A percentile compares a stretch with the other conserved stretches of the same genome.
These are phyloP conservation scores for Aspergillus bertholletiae DNA, from an alignment of 495 filamentous ascomycete genomes.

Conservation along the genomic window DNA sequence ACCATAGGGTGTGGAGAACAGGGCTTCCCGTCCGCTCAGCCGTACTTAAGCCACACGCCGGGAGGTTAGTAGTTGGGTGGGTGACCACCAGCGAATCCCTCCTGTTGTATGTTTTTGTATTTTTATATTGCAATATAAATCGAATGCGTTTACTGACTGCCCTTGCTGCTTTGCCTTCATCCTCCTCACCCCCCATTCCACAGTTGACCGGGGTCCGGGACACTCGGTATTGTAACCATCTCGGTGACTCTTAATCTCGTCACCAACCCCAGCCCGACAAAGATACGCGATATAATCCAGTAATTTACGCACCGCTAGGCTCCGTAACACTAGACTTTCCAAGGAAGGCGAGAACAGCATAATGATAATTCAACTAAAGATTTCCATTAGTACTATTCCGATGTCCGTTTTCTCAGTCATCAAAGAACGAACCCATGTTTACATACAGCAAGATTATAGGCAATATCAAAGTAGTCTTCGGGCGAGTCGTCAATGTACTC, in stretches of 20 bases:
- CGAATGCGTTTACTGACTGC: no score
- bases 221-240: conserved; percentile 5
- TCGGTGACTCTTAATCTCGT: conserved; percentile 2
- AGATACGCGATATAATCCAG: conserved; percentile 3
- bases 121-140: no score
- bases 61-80: no score
- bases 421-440: conserved; percentile 4
- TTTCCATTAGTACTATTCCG: conserved; percentile 6
- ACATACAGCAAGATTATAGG: conserved; percentile 2
- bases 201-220: conserved; percentile 3
- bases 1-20: no score
- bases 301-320: background rate
- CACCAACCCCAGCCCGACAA: background rate
- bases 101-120: no score
- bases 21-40: no score
- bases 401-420: conserved; percentile 3
- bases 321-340: background rate
- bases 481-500: conserved; percentile 1
- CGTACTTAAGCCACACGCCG: no score
- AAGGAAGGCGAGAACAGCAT: conserved; percentile 5
- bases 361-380: conserved; percentile 3
- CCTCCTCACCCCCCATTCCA: conserved; percentile 4
- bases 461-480: conserved; percentile 4
- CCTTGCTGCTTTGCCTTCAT: no score
- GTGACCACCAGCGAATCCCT: no score